Conservation (phyloP, 2,329 filamentous ascomycete species). For the Fusarium brachygibbosum region DNA sequence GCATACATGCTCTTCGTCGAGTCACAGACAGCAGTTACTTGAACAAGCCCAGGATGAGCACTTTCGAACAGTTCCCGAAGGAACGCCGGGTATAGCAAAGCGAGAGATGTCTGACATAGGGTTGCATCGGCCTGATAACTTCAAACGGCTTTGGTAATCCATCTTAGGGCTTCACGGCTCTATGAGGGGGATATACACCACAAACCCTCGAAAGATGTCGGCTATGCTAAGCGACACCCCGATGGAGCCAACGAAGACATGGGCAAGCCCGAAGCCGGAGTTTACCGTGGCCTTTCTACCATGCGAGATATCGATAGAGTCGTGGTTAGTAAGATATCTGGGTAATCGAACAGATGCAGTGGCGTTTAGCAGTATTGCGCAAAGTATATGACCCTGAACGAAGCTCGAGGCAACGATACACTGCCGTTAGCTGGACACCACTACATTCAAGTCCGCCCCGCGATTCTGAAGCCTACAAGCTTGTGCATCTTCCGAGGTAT, state of each 20-base stretch:
- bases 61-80: neutral
- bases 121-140: neutral
- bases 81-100: neutral
- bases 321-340: neutral
- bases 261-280: neutral
- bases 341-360: slow-evolving; percentile 3
- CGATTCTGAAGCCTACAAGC: neutral
- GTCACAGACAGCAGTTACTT: neutral
- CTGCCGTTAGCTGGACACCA: slow-evolving; percentile 6
- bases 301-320: neutral
- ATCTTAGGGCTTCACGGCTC: slow-evolving; percentile 7
- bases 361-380: slow-evolving; percentile 11
- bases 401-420: slow-evolving; percentile 14
- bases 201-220: slow-evolving; percentile 6
- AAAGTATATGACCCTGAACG: slow-evolving; percentile 3
- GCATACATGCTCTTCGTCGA: neutral
- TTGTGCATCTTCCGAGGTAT: slow-evolving; percentile 7
- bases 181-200: neutral
- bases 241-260: slow-evolving; percentile 5
- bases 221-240: slow-evolving; percentile 4
- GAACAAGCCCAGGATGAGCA: neutral
- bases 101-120: slow-evolving; percentile 2
- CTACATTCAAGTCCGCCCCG: neutral
- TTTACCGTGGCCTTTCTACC: neutral
- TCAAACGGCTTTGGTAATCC: slow-evolving; percentile 5